These are phyloP conservation scores for Pichia sp. DNA, from an alignment of 1,139 yeast species.

Conservation along the genomic window DNA sequence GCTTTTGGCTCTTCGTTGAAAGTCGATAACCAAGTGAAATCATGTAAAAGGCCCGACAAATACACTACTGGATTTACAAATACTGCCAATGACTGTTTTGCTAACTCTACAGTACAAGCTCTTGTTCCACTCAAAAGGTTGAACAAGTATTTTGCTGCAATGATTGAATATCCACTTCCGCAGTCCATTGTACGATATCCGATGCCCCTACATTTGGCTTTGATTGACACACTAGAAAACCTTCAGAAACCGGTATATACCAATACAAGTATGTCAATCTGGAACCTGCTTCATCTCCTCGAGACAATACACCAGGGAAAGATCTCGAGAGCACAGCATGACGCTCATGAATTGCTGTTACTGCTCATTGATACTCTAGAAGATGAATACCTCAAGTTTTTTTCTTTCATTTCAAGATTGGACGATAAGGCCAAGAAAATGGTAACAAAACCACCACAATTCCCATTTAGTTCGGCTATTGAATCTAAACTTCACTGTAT, in stretches of 20 bases:
- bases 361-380: constrained; percentile 73
- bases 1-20: not conserved
- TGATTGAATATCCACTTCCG: constrained; percentile 16
- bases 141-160: constrained; percentile 54
- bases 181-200: constrained; percentile 25
- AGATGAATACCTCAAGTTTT: constrained; percentile 51
- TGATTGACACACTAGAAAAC: constrained; percentile 49
- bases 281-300: constrained; percentile 70
- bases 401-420: constrained; percentile 32
- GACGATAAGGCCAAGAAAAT: constrained; percentile 12
- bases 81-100: constrained; percentile 85
- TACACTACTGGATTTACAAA: constrained; percentile 80
- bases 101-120: constrained; percentile 87
- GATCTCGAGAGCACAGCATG: constrained; percentile 82
- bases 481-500: constrained; percentile 67
- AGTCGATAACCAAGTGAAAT: not conserved
- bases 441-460: constrained; percentile 41
- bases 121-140: constrained; percentile 67
- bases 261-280: constrained; percentile 59
- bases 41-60: constrained; percentile 57
- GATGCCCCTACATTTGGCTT: constrained; percentile 51
- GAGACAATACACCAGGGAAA: constrained; percentile 73
- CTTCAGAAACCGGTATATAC: constrained; percentile 61
- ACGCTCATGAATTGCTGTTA: constrained; percentile 89
- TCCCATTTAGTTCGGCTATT: constrained; percentile 70